Conservation (phyloP, 1,139 yeast genomes). For the Debaryomycetaceae sp. region DNA sequence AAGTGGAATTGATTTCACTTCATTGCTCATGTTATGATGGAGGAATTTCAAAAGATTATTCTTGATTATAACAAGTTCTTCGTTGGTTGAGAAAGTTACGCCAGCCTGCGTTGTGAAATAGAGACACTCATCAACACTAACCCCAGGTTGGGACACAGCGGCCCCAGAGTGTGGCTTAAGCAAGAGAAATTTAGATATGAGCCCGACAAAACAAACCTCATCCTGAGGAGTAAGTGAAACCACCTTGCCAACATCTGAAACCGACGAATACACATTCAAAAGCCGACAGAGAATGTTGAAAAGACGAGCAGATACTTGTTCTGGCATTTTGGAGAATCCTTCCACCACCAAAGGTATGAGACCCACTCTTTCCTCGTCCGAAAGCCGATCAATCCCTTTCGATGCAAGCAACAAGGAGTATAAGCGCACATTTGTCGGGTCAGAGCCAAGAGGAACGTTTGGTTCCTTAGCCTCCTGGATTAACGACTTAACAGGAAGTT, state of each 20-base stretch:
- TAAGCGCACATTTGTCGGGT: conserved; percentile 44
- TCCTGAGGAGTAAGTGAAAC: conserved; percentile 14
- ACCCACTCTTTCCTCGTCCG: conserved; percentile 16
- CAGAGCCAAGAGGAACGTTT: conserved; percentile 27
- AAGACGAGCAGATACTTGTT: conserved; percentile 42
- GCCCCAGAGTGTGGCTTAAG: conserved; percentile 28
- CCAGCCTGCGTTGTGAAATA: conserved; percentile 66
- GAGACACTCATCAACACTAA: conserved; percentile 41
- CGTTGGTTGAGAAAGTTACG: conserved; percentile 36
- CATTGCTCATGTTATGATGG: conserved; percentile 30
- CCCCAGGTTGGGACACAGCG: conserved; percentile 45
- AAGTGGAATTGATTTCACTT: conserved; percentile 29
- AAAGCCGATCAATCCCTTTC: conserved; percentile 49
- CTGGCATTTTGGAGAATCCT: conserved; percentile 29
- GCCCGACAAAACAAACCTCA: conserved; percentile 31
- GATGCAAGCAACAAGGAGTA: conserved; percentile 60
- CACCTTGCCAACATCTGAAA: background rate
- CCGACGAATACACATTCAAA: conserved; percentile 31
- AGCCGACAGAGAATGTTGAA: conserved; percentile 53
- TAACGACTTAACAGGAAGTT: conserved; percentile 53
- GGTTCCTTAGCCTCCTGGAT: conserved; percentile 55
- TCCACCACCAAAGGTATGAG: conserved; percentile 40
- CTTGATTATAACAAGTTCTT: conserved; percentile 40
- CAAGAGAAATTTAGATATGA: conserved; percentile 46
- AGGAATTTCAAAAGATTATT: conserved; percentile 21